Base-by-base conservation (phyloP, 2,329 filamentous ascomycete genomes). In the Leptographium procerum region DNA sequence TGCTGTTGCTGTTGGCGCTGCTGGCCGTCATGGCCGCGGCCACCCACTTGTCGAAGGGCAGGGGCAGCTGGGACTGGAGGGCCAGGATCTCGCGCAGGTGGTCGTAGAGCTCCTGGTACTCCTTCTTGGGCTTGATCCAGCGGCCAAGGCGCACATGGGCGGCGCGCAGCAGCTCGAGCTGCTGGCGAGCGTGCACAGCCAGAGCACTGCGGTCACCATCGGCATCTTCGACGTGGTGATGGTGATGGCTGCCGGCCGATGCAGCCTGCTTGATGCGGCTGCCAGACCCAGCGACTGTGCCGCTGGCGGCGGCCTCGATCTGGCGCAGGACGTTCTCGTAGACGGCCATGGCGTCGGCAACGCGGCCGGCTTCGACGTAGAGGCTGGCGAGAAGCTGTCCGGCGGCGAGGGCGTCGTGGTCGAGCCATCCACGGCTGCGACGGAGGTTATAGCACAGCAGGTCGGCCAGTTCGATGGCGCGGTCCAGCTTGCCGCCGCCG, bases 401-500 rank as follows among this genome's bases (percentile, higher is more conserved):
- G 61, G 67, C 66, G 11, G 64, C 60, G 19, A 70, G 64, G 1
- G 68, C 62, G 45, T 68, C 63, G 1, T 52, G 51, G 61, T 70
- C 66, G 28, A 70, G 65, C 29, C 65, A 65, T 47, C 69, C 69
- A 10, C 67, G 68, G 51, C 65, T 65, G 52, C 68, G 66, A 1
- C 69, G 68, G 57, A 71, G 63, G 61, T 71, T 71, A 61, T 71
- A 71, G 63, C 67, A 69, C 22, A 71, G 64, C 19, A 64, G 66
- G 50, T 69, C 66, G 59, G 66, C 67, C 11, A 71, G 63, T 1
- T 64, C 65, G 53, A 69, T 61, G 52, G 69, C 69, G 26, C 64
- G 63, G 36, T 67, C 65, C 6, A 65, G 58, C 54, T 69, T 65
- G 22, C 24, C 14, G 24, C 4, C 3, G 22, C 59, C 60, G 10